Percentiles rank a stretch among this genome's conserved stretches.
These are phyloP conservation scores for Skeletonema potamos DNA, from an alignment of 108 stramenopile species.

Conservation along the genomic window DNA sequence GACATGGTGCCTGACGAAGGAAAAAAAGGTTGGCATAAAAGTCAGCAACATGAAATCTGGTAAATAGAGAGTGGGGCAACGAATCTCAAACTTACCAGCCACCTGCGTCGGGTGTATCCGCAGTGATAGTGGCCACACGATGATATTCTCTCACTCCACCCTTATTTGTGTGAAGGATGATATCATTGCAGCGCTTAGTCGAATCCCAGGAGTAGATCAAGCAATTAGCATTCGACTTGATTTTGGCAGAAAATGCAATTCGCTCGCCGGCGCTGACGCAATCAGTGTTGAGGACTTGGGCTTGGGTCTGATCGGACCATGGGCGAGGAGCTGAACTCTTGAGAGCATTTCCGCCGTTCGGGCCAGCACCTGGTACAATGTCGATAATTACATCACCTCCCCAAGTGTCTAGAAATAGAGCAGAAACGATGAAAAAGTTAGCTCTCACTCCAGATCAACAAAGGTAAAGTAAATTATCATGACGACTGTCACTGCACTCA, in stretches of 20 bases:
- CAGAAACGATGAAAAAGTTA: background rate
- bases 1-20: conserved; percentile 26
- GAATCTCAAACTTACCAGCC: conserved; percentile 31
- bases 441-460: background rate
- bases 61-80: background rate
- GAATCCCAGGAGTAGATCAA: conserved; percentile 30
- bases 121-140: conserved; percentile 18
- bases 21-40: background rate
- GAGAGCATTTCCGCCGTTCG: background rate
- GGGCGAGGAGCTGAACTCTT: background rate
- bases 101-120: conserved; percentile 29
- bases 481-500: conserved; percentile 24
- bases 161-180: conserved; percentile 23
- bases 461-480: too few relatives aligned
- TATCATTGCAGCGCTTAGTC: conserved; percentile 26
- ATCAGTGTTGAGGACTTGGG: background rate
- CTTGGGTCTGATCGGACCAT: background rate
- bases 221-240: conserved; percentile 15
- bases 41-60: background rate
- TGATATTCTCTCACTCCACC: background rate
- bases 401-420: conserved; percentile 19
- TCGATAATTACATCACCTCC: conserved; percentile 14
- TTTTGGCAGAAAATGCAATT: conserved; percentile 25
- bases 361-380: background rate
- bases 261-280: conserved; percentile 25